Evolutionary conservation across 176 grass and related monocot species (phyloP), one percentile per base, ranked within the genome.

Genomic region (Triticum timopheevii): DNA sequence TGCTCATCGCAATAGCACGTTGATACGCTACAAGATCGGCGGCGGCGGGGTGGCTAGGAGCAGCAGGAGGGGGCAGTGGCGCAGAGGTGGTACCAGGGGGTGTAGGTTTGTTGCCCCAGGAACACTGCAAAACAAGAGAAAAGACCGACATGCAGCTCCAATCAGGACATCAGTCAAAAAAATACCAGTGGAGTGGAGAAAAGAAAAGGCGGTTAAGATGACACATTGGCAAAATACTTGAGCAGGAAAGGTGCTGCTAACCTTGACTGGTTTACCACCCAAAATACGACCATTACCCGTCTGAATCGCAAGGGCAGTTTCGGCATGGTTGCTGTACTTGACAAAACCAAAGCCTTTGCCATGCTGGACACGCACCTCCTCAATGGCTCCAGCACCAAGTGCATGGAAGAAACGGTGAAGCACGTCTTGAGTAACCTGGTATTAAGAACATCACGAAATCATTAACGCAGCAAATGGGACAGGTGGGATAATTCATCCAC

Each of bases 271-370:
- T 74, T 97, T 97, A 72, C 94, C 94, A 58, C 85, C 75, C 22
- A 97, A 62, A 82, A 92, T 78, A 65, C 81, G 79, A 24, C 94
- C 92, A 73, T 92, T 97, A 10, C 90, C 94, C 87, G 85, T 62
- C 76, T 92, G 92, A 78, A 97, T 97, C 67, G 94, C 91, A 68
- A 92, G 25, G 47, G 94, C 90, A 61, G 94, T 90, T 88, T 94
- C 92, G 17, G 90, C 33, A 70, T 94, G 94, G 65, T 77, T 89
- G 67, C 85, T 92, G 83, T 94, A 97, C 82, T 90, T 88, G 27
- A 97, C 92, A 82, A 97, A 97, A 84, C 94, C 94, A 86, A 97
- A 97, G 2, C 94, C 94, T 82, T 97, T 97, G 68, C 91, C 92
- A 65, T 90, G 86, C 76, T 97, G 94, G 73, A 93, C 86, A 7